These are phyloP conservation scores for Microthlaspi erraticum DNA, from an alignment of 345 rosid species.

Conservation along the genomic window DNA sequence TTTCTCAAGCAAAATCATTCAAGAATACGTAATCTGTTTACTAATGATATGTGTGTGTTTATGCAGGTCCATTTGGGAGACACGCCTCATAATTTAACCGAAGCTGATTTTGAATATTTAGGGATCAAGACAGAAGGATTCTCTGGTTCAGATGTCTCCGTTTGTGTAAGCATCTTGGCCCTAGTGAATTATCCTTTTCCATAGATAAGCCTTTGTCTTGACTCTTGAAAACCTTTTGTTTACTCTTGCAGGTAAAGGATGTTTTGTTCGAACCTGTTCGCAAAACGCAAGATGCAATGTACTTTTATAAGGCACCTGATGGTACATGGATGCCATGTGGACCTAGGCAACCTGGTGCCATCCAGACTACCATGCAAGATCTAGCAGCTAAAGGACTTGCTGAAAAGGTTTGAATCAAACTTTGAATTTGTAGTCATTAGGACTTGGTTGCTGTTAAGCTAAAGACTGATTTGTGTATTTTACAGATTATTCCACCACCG, in stretches of 20 bases:
- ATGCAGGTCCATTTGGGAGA: slow-evolving; percentile 92
- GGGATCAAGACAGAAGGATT: slow-evolving; percentile 85
- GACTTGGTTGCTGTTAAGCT: background rate
- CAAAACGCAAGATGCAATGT: slow-evolving; percentile 93
- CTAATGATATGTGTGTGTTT: slow-evolving; percentile 1
- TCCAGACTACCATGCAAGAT: slow-evolving; percentile 82
- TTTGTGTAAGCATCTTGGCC: slow-evolving; percentile 70
- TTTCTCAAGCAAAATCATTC: slow-evolving; percentile 7
- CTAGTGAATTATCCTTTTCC: background rate
- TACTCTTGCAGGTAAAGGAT: slow-evolving; percentile 71
- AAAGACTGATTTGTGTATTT: slow-evolving; percentile 1
- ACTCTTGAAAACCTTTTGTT: background rate
- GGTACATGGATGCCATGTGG: slow-evolving; percentile 91
- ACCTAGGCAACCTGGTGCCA: slow-evolving; percentile 77
- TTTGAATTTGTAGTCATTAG: too few relatives aligned
- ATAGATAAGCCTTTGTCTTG: slow-evolving; percentile 7
- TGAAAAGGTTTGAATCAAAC: too few relatives aligned
- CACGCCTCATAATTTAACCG: slow-evolving; percentile 88
- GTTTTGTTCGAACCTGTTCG: slow-evolving; percentile 96
- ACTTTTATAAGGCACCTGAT: slow-evolving; percentile 59
- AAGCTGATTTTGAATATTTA: slow-evolving; percentile 83
- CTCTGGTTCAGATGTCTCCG: slow-evolving; percentile 94
- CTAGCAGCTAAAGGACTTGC: slow-evolving; percentile 79
- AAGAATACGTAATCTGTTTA: background rate
- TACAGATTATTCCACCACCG: slow-evolving; percentile 91